These are phyloP conservation scores for Xylaria acuta DNA, from an alignment of 495 filamentous ascomycete species.

Conservation along the genomic window DNA sequence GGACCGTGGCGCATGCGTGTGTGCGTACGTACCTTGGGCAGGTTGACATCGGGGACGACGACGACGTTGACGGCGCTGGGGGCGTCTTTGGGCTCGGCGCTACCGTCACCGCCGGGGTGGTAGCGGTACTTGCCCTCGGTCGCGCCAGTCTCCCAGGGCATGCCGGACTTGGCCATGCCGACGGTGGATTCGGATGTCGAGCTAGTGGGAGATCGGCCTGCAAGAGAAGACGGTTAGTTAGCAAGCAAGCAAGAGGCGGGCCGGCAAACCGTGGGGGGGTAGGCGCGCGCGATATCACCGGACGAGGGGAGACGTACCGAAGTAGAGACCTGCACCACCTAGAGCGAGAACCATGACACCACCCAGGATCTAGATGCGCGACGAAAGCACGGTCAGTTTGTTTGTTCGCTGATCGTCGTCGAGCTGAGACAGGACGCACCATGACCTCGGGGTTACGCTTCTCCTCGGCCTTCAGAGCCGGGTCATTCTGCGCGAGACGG, in stretches of 20 bases:
- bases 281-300: slow-evolving; percentile 24
- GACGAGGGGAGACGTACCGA: slow-evolving; percentile 56
- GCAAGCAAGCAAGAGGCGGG: not conserved
- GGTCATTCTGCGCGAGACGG: slow-evolving; percentile 47
- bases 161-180: slow-evolving; percentile 71
- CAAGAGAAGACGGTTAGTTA: slow-evolving; percentile 34
- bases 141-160: slow-evolving; percentile 85
- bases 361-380: slow-evolving; percentile 72
- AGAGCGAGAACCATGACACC: slow-evolving; percentile 92
- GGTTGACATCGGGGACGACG: slow-evolving; percentile 87
- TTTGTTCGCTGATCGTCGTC: not conserved
- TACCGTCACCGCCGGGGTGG: slow-evolving; percentile 86
- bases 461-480: slow-evolving; percentile 53
- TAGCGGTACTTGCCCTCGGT: slow-evolving; percentile 81
- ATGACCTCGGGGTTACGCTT: slow-evolving; percentile 61
- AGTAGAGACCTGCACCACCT: slow-evolving; percentile 86
- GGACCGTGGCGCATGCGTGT: not conserved
- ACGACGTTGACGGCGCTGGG: slow-evolving; percentile 94
- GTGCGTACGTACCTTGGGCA: slow-evolving; percentile 76
- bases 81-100: slow-evolving; percentile 78
- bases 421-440: slow-evolving; percentile 52
- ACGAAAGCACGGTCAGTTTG: slow-evolving; percentile 31
- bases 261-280: not conserved
- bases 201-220: slow-evolving; percentile 84
- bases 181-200: slow-evolving; percentile 82